phyloP scores from a whole-genome alignment of 371 early-diverging fungal species.

The Synchytrium microbalum region DNA sequence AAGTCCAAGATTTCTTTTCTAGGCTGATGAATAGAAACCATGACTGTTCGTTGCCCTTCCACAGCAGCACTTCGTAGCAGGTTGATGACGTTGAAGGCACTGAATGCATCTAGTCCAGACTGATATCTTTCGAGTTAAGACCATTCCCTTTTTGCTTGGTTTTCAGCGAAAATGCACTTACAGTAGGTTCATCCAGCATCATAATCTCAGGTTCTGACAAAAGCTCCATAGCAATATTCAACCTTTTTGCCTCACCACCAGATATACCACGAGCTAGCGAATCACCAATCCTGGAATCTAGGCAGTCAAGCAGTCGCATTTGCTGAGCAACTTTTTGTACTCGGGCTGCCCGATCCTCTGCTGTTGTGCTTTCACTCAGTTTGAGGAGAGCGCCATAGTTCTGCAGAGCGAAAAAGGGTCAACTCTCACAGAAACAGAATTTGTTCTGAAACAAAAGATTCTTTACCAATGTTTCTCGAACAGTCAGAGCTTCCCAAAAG shows the following conservation, averaged over 20 bases:
- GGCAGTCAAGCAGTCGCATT: conserved; percentile 57
- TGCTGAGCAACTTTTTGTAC: conserved; percentile 45
- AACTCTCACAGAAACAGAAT: no score
- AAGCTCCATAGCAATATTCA: conserved; percentile 79
- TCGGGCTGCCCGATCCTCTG: not conserved
- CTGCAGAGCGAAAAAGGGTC: not conserved
- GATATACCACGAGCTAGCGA: conserved; percentile 86
- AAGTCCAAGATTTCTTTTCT: conserved; percentile 79
- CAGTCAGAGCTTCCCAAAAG: conserved; percentile 14
- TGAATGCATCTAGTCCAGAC: conserved; percentile 81
- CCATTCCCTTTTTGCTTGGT: not conserved
- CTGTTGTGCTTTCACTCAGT: not conserved
- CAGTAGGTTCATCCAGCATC: conserved; percentile 53
- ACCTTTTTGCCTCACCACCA: conserved; percentile 87
- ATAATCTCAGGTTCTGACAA: conserved; percentile 74
- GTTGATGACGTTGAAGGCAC: conserved; percentile 84
- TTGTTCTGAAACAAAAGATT: not conserved
- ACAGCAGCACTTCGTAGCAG: conserved; percentile 74
- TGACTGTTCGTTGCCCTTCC: conserved; percentile 66
- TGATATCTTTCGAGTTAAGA: conserved; percentile 54
- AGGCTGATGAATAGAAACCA: conserved; percentile 91
- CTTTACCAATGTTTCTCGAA: conserved; percentile 8
- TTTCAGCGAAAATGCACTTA: no score
- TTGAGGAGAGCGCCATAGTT: not conserved
- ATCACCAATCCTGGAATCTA: conserved; percentile 63